Percentiles rank a stretch among this genome's conserved stretches.
Evolutionary conservation across 2,329 filamentous ascomycete species (phyloP).

Genomic region (Aspergillus fumigatus): DNA sequence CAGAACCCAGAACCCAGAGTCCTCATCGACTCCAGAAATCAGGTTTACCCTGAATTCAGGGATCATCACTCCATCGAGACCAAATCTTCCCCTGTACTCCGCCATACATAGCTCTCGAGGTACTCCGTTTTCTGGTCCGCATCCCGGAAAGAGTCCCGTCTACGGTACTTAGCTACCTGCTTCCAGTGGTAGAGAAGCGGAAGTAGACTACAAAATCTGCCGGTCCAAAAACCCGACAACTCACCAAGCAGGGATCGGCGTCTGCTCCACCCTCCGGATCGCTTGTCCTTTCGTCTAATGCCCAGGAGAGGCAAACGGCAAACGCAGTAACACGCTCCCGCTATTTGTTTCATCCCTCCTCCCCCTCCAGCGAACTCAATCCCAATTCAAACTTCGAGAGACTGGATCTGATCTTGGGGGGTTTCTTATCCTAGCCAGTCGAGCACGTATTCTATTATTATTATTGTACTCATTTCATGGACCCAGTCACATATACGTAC

Average conservation of each 20-base stretch:
- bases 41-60: neutral
- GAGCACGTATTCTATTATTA: too few species aligned
- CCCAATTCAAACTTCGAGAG: neutral
- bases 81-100: neutral
- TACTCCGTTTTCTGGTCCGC: neutral
- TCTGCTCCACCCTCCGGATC: neutral
- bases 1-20: too few species aligned
- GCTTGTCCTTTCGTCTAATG: neutral
- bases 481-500: too few species aligned
- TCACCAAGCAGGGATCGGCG: conserved; percentile 4
- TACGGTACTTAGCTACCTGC: too few species aligned
- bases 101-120: neutral
- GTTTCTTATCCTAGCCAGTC: too few species aligned
- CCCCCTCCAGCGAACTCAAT: neutral
- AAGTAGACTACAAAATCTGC: neutral
- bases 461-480: too few species aligned
- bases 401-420: neutral
- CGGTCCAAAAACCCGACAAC: conserved; percentile 6
- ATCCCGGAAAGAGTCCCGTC: neutral
- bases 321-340: too few species aligned
- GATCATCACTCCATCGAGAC: neutral
- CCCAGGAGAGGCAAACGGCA: neutral
- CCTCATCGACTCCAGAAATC: neutral
- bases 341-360: too few species aligned
- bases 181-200: too few species aligned